A percentile compares a stretch with the other conserved stretches of the same genome.
Conservation (phyloP, 306 rosid species). For the Acacia confusa region DNA sequence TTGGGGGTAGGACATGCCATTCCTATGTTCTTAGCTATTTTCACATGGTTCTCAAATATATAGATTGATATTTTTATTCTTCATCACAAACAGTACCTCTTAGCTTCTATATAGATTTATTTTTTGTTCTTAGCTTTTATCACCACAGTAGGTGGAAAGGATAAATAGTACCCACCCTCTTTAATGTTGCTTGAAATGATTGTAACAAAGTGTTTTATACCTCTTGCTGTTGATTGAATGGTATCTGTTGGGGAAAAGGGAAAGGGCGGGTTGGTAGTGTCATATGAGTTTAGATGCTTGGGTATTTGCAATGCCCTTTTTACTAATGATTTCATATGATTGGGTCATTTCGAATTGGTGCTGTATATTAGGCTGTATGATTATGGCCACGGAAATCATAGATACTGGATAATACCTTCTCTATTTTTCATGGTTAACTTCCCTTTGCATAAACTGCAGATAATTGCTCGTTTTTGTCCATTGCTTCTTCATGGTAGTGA, state of each 20-base stretch:
- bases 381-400: conserved; percentile 17
- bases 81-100: background rate
- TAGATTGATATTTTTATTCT: background rate
- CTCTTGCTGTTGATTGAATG: conserved; percentile 3
- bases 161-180: background rate
- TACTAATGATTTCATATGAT: background rate
- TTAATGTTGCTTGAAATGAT: conserved; percentile 2
- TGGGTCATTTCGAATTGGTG: background rate
- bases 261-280: background rate
- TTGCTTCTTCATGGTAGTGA: conserved; percentile 75
- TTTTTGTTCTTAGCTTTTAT: background rate
- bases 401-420: background rate
- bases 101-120: background rate
- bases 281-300: background rate
- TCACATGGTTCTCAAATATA: conserved; percentile 1
- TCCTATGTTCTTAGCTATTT: conserved; percentile 27
- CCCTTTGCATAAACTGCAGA: conserved; percentile 49
- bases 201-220: background rate
- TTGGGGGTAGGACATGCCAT: conserved; percentile 71
- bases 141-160: background rate
- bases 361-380: conserved; percentile 3
- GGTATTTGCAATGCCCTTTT: background rate
- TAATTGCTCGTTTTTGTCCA: conserved; percentile 90
- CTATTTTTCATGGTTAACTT: conserved; percentile 15
- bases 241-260: background rate